These are phyloP conservation scores for Suillus paluster DNA, from an alignment of 768 basidiomycete genomes.

Conservation along the genomic window DNA sequence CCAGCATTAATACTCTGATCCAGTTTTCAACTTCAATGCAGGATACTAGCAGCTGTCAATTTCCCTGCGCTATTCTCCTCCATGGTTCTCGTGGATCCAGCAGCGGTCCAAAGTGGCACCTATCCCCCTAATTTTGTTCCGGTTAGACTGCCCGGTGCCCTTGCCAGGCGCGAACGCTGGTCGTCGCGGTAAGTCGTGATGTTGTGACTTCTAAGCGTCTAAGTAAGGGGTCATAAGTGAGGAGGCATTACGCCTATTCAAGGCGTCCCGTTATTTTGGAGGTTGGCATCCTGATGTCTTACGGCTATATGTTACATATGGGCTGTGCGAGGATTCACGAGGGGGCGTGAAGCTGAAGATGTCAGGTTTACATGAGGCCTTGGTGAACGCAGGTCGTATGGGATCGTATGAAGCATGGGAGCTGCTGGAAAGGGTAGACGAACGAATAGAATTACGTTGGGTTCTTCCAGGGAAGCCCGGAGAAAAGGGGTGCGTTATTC, in stretches of 20 bases:
- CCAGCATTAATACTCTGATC: neutral
- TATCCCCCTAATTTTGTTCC: no score
- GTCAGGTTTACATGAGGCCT: slow-evolving; percentile 65
- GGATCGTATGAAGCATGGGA: slow-evolving; percentile 29
- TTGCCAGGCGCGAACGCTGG: slow-evolving; percentile 69
- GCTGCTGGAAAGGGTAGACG: slow-evolving; percentile 27
- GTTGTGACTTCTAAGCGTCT: neutral
- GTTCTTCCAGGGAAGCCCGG: slow-evolving; percentile 21
- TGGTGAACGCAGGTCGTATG: slow-evolving; percentile 55
- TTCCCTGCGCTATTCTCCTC: slow-evolving; percentile 70
- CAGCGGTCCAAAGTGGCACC: slow-evolving; percentile 46
- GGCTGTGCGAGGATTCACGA: slow-evolving; percentile 38
- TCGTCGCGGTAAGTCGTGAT: slow-evolving; percentile 49
- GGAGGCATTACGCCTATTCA: slow-evolving; percentile 57
- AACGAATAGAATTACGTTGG: slow-evolving; percentile 31
- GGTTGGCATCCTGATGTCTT: slow-evolving; percentile 72
- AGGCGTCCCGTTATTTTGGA: slow-evolving; percentile 64
- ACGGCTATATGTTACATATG: slow-evolving; percentile 63
- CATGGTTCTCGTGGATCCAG: slow-evolving; percentile 79
- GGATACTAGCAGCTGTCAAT: slow-evolving; percentile 64
- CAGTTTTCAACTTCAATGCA: slow-evolving; percentile 28
- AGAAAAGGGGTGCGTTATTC: slow-evolving; percentile 15
- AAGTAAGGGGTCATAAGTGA: slow-evolving; percentile 43
- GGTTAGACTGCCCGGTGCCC: slow-evolving; percentile 44
- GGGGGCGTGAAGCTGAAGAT: slow-evolving; percentile 65